phyloP scores from a whole-genome alignment of 169 alveolate species.

The Miamiensis avidus region DNA sequence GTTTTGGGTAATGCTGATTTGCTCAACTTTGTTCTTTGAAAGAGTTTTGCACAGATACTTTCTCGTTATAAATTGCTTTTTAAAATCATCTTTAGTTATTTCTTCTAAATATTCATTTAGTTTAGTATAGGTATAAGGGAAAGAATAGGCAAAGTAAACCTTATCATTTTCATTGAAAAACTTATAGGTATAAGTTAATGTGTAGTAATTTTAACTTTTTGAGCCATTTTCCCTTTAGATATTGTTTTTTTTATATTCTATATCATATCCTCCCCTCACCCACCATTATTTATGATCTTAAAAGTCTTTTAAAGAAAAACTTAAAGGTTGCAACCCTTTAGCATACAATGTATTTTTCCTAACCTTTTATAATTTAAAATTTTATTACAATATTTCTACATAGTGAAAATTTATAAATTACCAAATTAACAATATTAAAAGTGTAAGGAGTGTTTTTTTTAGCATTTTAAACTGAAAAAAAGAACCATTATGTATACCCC shows the following conservation, averaged over 20 bases:
- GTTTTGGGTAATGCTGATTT: constrained; percentile 38
- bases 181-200: constrained; percentile 72
- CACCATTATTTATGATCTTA: constrained; percentile 73
- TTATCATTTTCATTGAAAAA: constrained; percentile 72
- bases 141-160: constrained; percentile 80
- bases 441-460: constrained; percentile 10
- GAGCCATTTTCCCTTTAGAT: constrained; percentile 40
- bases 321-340: constrained; percentile 64
- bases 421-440: neutral
- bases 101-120: constrained; percentile 52
- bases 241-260: constrained; percentile 63
- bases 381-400: constrained; percentile 56
- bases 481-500: constrained; percentile 84
- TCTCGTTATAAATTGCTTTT: constrained; percentile 22
- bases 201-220: constrained; percentile 56
- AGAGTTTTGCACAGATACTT: constrained; percentile 64
- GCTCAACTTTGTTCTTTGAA: constrained; percentile 59
- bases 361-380: constrained; percentile 53
- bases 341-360: constrained; percentile 65
- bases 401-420: neutral
- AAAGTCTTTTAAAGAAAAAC: constrained; percentile 55
- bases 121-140: constrained; percentile 82
- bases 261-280: constrained; percentile 75
- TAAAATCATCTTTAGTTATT: constrained; percentile 20
- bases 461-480: constrained; percentile 60